Percentiles rank a stretch among this genome's conserved stretches.
phyloP scores from a whole-genome alignment of 257 asterid genomes.

The Rhazya stricta region DNA sequence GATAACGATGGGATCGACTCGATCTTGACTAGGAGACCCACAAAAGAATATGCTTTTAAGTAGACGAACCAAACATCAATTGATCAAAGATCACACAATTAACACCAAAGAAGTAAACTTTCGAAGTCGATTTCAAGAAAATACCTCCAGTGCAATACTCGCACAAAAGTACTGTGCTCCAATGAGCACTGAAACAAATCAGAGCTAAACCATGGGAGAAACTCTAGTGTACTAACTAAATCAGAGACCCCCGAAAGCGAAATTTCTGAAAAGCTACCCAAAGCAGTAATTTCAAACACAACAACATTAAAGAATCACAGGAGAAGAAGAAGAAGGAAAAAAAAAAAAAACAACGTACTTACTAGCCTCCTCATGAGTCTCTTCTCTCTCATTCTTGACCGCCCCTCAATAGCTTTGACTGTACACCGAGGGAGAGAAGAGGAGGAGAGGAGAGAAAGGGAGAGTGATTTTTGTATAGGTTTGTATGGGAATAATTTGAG shows the following conservation, averaged over 20 bases:
- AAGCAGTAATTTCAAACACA: neutral
- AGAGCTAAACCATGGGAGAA: neutral
- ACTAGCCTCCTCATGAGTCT: slow-evolving; percentile 90
- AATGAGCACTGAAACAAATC: neutral
- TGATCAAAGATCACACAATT: neutral
- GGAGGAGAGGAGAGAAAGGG: slow-evolving; percentile 24
- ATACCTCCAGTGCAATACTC: neutral
- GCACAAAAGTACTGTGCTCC: slow-evolving; percentile 6
- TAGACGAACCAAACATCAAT: slow-evolving; percentile 1
- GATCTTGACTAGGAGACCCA: slow-evolving; percentile 22
- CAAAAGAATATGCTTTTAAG: slow-evolving; percentile 3
- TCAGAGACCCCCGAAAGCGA: slow-evolving; percentile 7
- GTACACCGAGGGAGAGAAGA: slow-evolving; percentile 23
- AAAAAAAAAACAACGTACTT: slow-evolving; percentile 69
- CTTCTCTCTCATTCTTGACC: slow-evolving; percentile 38
- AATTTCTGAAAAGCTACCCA: neutral
- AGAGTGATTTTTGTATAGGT: slow-evolving; percentile 43
- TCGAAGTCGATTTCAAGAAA: slow-evolving; percentile 12
- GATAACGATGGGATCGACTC: slow-evolving; percentile 29
- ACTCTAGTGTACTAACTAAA: slow-evolving; percentile 1
- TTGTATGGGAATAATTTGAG: slow-evolving; percentile 39
- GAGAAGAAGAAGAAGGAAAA: slow-evolving; percentile 2
- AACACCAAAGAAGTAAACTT: slow-evolving; percentile 10
- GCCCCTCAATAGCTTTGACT: slow-evolving; percentile 33
- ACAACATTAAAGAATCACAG: slow-evolving; percentile 7